Conservation (phyloP, 495 filamentous ascomycete genomes). For the Aspergillus affinis region DNA sequence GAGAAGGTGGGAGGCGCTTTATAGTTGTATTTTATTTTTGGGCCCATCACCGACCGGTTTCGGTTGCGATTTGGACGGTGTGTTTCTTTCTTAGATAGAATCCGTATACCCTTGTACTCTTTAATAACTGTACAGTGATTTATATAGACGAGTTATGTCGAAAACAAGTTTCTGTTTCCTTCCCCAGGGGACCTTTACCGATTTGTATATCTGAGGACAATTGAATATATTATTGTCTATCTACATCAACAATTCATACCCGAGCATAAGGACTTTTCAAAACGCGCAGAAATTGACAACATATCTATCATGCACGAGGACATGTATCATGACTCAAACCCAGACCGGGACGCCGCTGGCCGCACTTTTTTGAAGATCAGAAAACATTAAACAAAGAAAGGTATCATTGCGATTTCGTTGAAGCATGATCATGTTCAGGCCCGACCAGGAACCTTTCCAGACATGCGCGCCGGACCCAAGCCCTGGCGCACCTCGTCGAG, state of each 20-base stretch:
- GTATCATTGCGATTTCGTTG: constrained; percentile 22
- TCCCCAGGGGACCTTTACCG: neutral
- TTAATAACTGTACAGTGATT: neutral
- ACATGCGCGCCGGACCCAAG: constrained; percentile 66
- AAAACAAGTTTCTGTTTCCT: neutral
- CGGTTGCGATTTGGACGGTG: neutral
- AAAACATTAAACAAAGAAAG: constrained; percentile 12
- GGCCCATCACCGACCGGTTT: constrained; percentile 9
- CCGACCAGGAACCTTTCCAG: constrained; percentile 31
- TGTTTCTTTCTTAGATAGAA: constrained; percentile 2
- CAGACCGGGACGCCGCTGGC: neutral
- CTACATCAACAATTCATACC: neutral
- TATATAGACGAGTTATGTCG: neutral
- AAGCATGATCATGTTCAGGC: constrained; percentile 15
- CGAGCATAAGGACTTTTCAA: neutral
- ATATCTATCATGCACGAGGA: neutral
- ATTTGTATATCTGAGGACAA: neutral
- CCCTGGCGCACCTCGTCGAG: constrained; percentile 85
- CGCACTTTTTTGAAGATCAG: neutral
- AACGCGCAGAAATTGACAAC: neutral
- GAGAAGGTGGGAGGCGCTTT: constrained; percentile 69
- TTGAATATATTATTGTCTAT: neutral
- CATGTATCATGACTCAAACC: neutral
- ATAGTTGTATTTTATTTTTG: constrained; percentile 29
- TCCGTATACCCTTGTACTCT: constrained; percentile 9